Conservation (phyloP, 352 stramenopile genomes). For the Globisporangium parvum region DNA sequence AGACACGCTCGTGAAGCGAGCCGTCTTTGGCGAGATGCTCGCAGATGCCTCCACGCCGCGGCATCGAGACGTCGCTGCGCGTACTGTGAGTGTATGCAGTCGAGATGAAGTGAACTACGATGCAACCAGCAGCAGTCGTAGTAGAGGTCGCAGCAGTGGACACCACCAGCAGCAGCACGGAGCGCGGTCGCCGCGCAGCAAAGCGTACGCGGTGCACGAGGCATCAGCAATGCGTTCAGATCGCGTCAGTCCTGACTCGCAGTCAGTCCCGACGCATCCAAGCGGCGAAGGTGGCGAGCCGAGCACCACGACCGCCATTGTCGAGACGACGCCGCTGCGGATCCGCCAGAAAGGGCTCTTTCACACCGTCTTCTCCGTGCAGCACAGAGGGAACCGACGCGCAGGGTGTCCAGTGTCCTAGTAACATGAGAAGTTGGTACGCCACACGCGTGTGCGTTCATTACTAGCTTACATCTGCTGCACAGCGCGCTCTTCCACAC, state of each 20-base stretch:
- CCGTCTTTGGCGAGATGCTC: constrained; percentile 1
- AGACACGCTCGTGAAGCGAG: constrained; percentile 1
- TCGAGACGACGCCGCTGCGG: neutral
- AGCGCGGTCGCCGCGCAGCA: neutral
- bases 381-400: constrained; percentile 9
- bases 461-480: no score
- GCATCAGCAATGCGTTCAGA: neutral
- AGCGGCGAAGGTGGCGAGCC: no score
- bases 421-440: neutral
- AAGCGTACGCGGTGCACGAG: neutral
- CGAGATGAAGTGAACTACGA: neutral
- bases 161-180: no score
- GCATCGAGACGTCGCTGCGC: neutral
- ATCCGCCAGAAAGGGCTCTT: constrained; percentile 7
- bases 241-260: neutral
- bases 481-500: neutral
- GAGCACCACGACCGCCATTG: neutral
- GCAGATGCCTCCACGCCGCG: neutral
- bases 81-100: neutral
- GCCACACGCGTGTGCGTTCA: neutral
- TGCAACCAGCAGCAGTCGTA: no score
- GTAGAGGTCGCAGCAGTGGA: neutral
- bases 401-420: constrained; percentile 10
- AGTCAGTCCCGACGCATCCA: neutral
- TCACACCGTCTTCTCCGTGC: constrained; percentile 11